Conservation (phyloP, 108 stramenopile species). For the Pseudonitzschia multiseries region DNA sequence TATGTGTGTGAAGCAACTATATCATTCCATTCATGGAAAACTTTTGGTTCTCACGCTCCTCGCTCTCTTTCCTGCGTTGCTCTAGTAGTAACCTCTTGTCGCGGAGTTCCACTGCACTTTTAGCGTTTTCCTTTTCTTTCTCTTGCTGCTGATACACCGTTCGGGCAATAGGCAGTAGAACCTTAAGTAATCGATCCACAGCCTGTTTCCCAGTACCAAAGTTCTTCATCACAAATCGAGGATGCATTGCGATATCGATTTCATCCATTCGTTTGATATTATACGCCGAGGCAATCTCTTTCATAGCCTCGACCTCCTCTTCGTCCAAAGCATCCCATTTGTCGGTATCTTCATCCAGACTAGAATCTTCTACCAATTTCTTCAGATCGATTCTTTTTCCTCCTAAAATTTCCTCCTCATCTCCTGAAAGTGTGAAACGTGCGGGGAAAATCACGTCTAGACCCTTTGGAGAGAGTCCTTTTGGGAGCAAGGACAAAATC, state of each 20-base stretch:
- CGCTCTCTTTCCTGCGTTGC: constrained; percentile 49
- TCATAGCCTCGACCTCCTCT: constrained; percentile 86
- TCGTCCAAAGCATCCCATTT: constrained; percentile 84
- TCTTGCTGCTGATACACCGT: constrained; percentile 73
- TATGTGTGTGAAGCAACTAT: neutral
- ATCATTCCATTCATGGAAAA: constrained; percentile 2
- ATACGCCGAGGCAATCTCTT: constrained; percentile 77
- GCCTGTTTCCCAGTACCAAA: constrained; percentile 44
- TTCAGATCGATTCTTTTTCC: constrained; percentile 69
- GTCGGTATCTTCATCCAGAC: constrained; percentile 61
- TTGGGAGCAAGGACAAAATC: constrained; percentile 62
- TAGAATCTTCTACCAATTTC: constrained; percentile 39
- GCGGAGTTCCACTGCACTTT: constrained; percentile 63
- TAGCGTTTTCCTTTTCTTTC: constrained; percentile 69
- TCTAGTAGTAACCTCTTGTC: constrained; percentile 62
- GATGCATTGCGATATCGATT: constrained; percentile 68
- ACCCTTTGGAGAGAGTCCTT: constrained; percentile 58
- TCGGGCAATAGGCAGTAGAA: constrained; percentile 71
- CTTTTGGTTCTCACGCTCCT: constrained; percentile 9
- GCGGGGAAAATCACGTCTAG: constrained; percentile 74
- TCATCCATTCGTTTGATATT: constrained; percentile 64
- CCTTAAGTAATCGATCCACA: constrained; percentile 69
- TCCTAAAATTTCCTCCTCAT: constrained; percentile 60
- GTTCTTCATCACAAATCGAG: constrained; percentile 64
- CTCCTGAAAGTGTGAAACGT: constrained; percentile 58